phyloP scores from a whole-genome alignment of 2,329 filamentous ascomycete species.

The Saccharata proteae region DNA sequence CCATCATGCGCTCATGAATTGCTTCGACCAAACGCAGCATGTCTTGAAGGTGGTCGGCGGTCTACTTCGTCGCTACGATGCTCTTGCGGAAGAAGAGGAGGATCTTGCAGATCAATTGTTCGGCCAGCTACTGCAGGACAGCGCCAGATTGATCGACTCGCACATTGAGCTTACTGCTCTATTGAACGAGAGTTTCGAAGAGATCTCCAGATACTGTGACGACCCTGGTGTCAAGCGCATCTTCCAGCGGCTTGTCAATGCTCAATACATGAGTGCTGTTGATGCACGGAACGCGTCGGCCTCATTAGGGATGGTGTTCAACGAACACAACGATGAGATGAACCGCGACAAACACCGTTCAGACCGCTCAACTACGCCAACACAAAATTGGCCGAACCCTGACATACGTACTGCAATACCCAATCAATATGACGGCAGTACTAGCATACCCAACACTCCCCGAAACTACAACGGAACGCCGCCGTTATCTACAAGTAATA shows the following conservation, averaged over 20 bases:
- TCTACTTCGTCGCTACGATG: conserved; percentile 38
- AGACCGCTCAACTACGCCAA: conserved; percentile 6
- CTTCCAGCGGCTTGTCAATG: conserved; percentile 45
- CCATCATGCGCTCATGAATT: conserved; percentile 31
- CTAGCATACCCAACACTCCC: too few relatives aligned
- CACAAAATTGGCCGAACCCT: too few relatives aligned
- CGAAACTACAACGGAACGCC: too few relatives aligned
- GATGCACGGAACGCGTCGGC: conserved; percentile 49
- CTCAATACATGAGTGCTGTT: conserved; percentile 45
- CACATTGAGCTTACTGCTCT: conserved; percentile 17
- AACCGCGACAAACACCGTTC: conserved; percentile 4
- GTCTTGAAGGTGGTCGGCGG: conserved; percentile 35
- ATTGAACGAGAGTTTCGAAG: conserved; percentile 5
- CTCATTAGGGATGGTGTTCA: conserved; percentile 34
- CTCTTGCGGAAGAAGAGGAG: conserved; percentile 37
- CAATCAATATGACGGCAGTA: too few relatives aligned
- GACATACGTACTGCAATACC: too few relatives aligned
- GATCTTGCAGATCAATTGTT: conserved; percentile 30
- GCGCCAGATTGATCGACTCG: conserved; percentile 23
- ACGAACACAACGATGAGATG: conserved; percentile 2
- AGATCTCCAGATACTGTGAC: conserved; percentile 14
- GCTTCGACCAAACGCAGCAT: conserved; percentile 16
- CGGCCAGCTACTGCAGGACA: conserved; percentile 22
- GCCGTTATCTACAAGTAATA: too few relatives aligned
- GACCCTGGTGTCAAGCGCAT: conserved; percentile 45